Conservation (phyloP, 2,329 filamentous ascomycete species). For the Aspergillus glaucus region DNA sequence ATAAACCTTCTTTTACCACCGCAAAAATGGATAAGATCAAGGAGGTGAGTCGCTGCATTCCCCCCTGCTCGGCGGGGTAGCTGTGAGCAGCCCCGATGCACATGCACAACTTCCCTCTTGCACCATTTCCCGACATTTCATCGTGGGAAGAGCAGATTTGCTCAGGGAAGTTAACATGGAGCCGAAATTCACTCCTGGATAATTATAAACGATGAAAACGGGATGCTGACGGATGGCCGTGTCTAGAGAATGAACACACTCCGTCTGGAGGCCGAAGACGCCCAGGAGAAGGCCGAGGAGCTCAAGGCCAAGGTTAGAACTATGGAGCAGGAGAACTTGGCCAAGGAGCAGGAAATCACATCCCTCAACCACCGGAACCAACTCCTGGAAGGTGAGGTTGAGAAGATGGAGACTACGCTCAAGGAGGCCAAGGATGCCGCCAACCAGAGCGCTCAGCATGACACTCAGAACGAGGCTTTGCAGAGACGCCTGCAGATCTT, state of each 20-base stretch:
- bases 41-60: constrained; percentile 58
- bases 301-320: constrained; percentile 79
- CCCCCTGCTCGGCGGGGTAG: constrained; percentile 36
- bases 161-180: neutral
- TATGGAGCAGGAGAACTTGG: constrained; percentile 88
- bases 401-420: constrained; percentile 79
- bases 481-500: constrained; percentile 89
- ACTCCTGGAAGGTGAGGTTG: constrained; percentile 80
- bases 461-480: constrained; percentile 85
- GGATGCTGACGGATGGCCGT: constrained; percentile 7
- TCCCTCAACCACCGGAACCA: constrained; percentile 94
- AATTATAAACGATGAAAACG: constrained; percentile 5
- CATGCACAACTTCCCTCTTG: constrained; percentile 12
- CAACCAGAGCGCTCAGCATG: constrained; percentile 73
- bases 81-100: constrained; percentile 23
- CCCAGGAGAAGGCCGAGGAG: constrained; percentile 75
- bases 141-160: neutral
- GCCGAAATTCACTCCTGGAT: neutral
- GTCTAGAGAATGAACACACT: constrained; percentile 87
- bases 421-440: constrained; percentile 83
- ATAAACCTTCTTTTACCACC: constrained; percentile 8
- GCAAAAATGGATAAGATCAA: constrained; percentile 78
- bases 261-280: constrained; percentile 87
- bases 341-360: constrained; percentile 97
- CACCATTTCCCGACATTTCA: neutral